phyloP scores from a whole-genome alignment of 2,329 filamentous ascomycete genomes.

The Fusarium nematophilum region DNA sequence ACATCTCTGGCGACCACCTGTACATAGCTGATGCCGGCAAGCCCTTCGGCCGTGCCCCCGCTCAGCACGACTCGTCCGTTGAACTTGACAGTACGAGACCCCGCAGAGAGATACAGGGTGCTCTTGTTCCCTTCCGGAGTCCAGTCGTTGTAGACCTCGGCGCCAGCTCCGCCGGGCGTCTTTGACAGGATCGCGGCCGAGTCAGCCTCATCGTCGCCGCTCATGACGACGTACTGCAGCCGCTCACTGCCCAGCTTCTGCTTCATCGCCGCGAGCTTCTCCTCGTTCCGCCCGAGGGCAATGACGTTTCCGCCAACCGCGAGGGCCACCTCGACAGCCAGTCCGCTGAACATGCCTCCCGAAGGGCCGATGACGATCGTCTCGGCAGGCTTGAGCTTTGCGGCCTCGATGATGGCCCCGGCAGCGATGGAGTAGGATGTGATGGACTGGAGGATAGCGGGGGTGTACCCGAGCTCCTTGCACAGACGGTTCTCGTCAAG shows the following conservation, averaged over 20 bases:
- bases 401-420: background rate
- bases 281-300: background rate
- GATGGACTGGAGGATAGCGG: background rate
- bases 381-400: background rate
- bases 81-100: background rate
- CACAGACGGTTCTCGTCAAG: background rate
- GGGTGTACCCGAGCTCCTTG: slow-evolving; percentile 1
- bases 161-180: background rate
- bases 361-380: background rate
- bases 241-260: background rate
- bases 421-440: slow-evolving; percentile 1
- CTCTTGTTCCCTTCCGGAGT: background rate
- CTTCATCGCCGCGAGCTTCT: background rate
- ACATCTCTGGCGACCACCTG: no score
- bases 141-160: slow-evolving; percentile 5
- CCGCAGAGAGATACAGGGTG: background rate
- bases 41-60: no score
- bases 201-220: slow-evolving; percentile 1
- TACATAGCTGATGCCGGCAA: no score
- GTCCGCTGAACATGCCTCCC: background rate
- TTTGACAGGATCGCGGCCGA: background rate
- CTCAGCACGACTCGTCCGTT: background rate
- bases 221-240: slow-evolving; percentile 1
- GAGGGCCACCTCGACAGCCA: background rate
- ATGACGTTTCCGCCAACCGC: background rate